phyloP scores from a whole-genome alignment of 2,329 filamentous ascomycete species.

The Colletotrichum sp. region DNA sequence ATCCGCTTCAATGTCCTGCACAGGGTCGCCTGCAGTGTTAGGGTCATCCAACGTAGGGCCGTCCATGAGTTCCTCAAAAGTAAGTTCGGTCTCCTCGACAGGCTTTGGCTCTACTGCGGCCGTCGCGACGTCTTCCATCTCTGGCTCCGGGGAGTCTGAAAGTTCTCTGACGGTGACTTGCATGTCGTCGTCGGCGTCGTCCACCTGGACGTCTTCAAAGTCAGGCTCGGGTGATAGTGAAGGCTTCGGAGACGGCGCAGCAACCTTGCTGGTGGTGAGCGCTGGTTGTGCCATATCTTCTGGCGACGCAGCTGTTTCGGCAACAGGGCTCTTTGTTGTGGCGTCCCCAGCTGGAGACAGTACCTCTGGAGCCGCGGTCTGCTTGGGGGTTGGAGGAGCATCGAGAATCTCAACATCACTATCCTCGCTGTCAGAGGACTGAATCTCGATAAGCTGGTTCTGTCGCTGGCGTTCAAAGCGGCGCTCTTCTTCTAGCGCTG shows the following conservation, averaged over 20 bases:
- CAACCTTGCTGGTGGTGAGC: neutral
- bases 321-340: neutral
- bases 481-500: conserved; percentile 60
- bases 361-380: neutral
- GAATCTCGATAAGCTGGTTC: conserved; percentile 64
- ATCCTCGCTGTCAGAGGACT: conserved; percentile 63
- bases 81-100: conserved; percentile 10
- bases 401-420: conserved; percentile 65
- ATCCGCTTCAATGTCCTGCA: conserved; percentile 41
- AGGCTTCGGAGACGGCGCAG: neutral
- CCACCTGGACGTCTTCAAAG: conserved; percentile 41
- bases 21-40: conserved; percentile 6
- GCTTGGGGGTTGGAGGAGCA: conserved; percentile 39
- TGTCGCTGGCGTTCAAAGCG: conserved; percentile 46
- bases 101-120: neutral
- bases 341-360: conserved; percentile 12
- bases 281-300: neutral
- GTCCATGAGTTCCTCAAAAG: conserved; percentile 25
- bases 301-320: neutral
- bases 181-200: conserved; percentile 31
- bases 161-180: conserved; percentile 28
- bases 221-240: conserved; percentile 27
- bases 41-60: conserved; percentile 19
- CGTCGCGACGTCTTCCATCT: neutral
- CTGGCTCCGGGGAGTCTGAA: conserved; percentile 17